Evolutionary conservation across 2,329 filamentous ascomycete genomes (phyloP).

Genomic region (Calonectria montana): DNA sequence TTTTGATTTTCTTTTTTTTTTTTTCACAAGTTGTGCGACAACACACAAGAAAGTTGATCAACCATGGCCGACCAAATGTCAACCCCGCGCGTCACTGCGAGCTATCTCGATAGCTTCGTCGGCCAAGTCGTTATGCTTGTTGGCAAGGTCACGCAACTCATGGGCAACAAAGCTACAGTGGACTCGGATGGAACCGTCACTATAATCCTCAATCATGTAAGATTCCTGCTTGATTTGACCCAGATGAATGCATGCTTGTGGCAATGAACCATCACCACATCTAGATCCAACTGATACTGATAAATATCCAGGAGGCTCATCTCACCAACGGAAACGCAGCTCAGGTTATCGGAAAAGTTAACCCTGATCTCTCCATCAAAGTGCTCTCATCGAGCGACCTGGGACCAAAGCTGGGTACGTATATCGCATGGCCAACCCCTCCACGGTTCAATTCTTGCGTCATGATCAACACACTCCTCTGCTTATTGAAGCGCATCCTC

Average conservation of each 20-base stretch:
- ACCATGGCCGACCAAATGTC: constrained; percentile 75
- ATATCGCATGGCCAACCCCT: not conserved
- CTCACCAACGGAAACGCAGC: constrained; percentile 76
- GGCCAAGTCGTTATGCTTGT: constrained; percentile 83
- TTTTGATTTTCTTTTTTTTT: not conserved
- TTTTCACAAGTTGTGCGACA: not conserved
- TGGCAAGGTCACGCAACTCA: constrained; percentile 85
- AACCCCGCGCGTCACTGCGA: constrained; percentile 84
- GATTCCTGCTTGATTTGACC: constrained; percentile 31
- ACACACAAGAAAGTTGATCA: constrained; percentile 24
- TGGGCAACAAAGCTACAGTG: constrained; percentile 82
- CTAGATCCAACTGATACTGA: constrained; percentile 14
- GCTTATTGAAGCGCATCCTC: no score
- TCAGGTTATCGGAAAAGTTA: constrained; percentile 85
- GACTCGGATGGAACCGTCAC: constrained; percentile 84
- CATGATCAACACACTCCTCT: constrained; percentile 23
- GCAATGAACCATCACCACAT: not conserved
- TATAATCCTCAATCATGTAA: constrained; percentile 78
- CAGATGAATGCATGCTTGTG: not conserved
- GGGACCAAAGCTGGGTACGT: constrained; percentile 74
- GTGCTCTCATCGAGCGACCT: constrained; percentile 78
- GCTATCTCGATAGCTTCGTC: constrained; percentile 82
- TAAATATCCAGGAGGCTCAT: constrained; percentile 71
- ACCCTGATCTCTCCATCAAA: constrained; percentile 77
- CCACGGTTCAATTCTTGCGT: constrained; percentile 29